A percentile compares a stretch with the other conserved stretches of the same genome.
phyloP scores from a whole-genome alignment of 352 stramenopile species.

The Globisporangium ultimum region DNA sequence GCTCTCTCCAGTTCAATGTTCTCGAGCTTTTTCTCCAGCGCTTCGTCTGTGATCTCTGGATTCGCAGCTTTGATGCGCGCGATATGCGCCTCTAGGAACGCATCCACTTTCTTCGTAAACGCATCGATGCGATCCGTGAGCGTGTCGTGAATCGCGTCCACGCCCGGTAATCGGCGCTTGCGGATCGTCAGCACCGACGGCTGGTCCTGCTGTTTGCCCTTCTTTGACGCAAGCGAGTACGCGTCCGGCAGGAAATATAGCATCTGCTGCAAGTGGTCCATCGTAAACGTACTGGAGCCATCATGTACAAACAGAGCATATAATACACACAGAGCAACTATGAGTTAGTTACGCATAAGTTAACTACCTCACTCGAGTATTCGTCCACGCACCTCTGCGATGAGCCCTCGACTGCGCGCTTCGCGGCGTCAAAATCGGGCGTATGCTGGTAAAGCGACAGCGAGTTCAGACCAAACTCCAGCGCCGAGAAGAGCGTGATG shows the following conservation, averaged over 20 bases:
- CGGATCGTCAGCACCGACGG: constrained; percentile 48
- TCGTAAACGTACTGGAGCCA: constrained; percentile 32
- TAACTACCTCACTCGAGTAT: not conserved
- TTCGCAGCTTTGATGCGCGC: constrained; percentile 9
- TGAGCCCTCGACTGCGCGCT: constrained; percentile 66
- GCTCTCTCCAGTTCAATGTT: constrained; percentile 32
- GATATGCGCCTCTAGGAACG: constrained; percentile 24
- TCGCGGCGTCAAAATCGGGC: constrained; percentile 55
- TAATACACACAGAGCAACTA: not conserved
- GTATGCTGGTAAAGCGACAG: constrained; percentile 73
- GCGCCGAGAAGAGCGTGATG: constrained; percentile 54
- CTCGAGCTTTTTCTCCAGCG: constrained; percentile 30
- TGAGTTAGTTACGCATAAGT: constrained; percentile 1
- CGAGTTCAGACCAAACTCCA: constrained; percentile 70
- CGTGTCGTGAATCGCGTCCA: constrained; percentile 25
- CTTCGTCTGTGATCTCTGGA: constrained; percentile 24
- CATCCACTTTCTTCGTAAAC: constrained; percentile 34
- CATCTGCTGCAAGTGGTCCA: constrained; percentile 56
- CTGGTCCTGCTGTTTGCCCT: constrained; percentile 28
- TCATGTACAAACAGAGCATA: not conserved
- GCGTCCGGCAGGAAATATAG: constrained; percentile 44
- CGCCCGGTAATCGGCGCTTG: constrained; percentile 34
- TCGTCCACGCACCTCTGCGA: constrained; percentile 34
- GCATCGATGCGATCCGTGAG: constrained; percentile 46
- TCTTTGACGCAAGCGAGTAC: constrained; percentile 48